A percentile compares a stretch with the other conserved stretches of the same genome.
phyloP scores from a whole-genome alignment of 1,284 basidiomycete genomes.

The Afroboletus lepidellus region DNA sequence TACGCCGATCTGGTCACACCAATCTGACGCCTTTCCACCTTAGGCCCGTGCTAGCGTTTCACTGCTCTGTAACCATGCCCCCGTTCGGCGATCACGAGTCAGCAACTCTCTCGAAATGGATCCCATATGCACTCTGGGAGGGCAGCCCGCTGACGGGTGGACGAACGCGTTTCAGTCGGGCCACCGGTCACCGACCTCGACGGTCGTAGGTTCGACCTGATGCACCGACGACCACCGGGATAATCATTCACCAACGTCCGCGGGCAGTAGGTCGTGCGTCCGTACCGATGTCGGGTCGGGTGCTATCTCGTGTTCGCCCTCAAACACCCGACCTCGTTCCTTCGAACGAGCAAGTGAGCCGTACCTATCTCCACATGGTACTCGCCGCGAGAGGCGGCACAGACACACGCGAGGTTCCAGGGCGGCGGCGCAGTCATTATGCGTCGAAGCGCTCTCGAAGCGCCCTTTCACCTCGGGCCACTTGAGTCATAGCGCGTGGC shows the following conservation, averaged over 20 bases:
- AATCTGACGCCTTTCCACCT: neutral
- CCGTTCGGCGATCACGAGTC: neutral
- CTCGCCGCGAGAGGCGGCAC: neutral
- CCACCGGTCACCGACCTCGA: neutral
- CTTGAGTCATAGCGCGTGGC: too few species aligned
- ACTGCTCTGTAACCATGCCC: constrained; percentile 1
- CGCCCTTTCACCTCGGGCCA: neutral
- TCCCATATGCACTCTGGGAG: neutral
- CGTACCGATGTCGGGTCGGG: neutral
- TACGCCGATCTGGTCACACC: neutral
- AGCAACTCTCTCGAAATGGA: neutral
- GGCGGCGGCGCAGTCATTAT: neutral
- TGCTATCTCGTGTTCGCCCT: neutral
- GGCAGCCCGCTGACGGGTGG: neutral
- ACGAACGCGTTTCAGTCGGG: constrained; percentile 5
- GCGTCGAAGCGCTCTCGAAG: neutral
- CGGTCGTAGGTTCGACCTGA: too few species aligned
- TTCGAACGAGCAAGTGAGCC: neutral
- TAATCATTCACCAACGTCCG: neutral
- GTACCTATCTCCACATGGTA: neutral
- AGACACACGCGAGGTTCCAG: neutral
- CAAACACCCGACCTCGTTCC: constrained; percentile 9
- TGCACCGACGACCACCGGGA: too few species aligned
- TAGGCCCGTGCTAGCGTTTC: constrained; percentile 3
- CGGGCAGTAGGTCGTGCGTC: neutral